phyloP scores from a whole-genome alignment of 192 early-diverging fungal genomes.

The Entomortierella lignicola region DNA sequence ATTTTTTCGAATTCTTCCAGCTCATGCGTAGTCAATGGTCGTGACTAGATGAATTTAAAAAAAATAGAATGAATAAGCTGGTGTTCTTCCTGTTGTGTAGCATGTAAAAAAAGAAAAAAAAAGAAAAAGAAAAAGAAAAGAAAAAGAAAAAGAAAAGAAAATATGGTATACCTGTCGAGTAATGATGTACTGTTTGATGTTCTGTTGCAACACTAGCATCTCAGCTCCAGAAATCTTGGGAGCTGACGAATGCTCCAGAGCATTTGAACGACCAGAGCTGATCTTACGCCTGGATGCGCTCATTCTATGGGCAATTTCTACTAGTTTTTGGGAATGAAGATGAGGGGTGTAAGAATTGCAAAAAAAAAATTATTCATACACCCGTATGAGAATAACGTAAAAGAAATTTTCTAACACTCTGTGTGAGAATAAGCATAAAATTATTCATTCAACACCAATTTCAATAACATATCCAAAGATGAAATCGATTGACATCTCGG shows the following conservation, averaged over 20 bases:
- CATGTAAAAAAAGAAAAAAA: background rate
- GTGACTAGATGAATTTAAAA: background rate
- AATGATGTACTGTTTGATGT: constrained; percentile 34
- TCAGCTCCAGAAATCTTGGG: constrained; percentile 27
- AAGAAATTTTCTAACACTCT: too few species aligned
- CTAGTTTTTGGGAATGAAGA: background rate
- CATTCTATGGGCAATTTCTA: background rate
- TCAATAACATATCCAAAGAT: too few species aligned
- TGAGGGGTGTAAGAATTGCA: too few species aligned
- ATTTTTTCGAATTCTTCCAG: constrained; percentile 29
- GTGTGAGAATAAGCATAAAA: too few species aligned
- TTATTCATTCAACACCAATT: too few species aligned
- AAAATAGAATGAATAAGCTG: background rate
- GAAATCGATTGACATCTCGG: too few species aligned
- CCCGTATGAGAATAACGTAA: too few species aligned
- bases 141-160: too few species aligned
- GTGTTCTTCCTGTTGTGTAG: background rate
- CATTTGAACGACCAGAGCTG: background rate
- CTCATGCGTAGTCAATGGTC: constrained; percentile 25
- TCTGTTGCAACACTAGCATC: constrained; percentile 28
- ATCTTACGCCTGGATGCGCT: background rate
- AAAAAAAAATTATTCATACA: too few species aligned
- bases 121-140: too few species aligned
- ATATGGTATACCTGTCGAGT: constrained; percentile 19
- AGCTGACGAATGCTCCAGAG: background rate